These are phyloP conservation scores for Fusarium neocosmosporiellum DNA, from an alignment of 2,329 filamentous ascomycete genomes.

Conservation along the genomic window DNA sequence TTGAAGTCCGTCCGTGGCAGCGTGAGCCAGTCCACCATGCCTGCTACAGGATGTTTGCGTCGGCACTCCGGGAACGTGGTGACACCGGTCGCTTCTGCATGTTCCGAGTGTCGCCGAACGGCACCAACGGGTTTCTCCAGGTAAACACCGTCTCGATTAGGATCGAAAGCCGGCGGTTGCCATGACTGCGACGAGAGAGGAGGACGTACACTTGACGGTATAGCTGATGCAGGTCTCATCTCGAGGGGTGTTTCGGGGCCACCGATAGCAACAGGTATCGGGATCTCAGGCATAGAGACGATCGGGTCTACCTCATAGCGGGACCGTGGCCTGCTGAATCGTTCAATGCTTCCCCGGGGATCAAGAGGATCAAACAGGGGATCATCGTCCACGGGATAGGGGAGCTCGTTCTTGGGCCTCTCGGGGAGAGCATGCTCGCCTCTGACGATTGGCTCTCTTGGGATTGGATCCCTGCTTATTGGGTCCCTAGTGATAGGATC, in stretches of 20 bases:
- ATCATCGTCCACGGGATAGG: constrained; percentile 55
- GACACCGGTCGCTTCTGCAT: constrained; percentile 42
- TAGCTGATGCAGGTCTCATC: constrained; percentile 33
- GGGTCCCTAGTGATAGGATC: constrained; percentile 37
- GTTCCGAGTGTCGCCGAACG: constrained; percentile 66
- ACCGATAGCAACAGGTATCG: constrained; percentile 34
- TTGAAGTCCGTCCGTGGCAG: constrained; percentile 78
- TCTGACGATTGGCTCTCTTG: constrained; percentile 1
- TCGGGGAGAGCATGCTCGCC: constrained; percentile 35
- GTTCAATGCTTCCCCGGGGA: constrained; percentile 28
- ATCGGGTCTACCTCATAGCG: constrained; percentile 32
- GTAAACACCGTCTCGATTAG: constrained; percentile 47
- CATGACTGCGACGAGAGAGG: constrained; percentile 50
- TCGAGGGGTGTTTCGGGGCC: constrained; percentile 40
- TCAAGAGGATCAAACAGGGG: constrained; percentile 39
- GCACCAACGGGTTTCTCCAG: constrained; percentile 57
- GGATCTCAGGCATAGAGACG: constrained; percentile 42
- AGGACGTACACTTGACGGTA: constrained; percentile 37
- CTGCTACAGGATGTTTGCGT: constrained; percentile 69
- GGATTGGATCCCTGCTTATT: not conserved
- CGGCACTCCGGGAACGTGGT: constrained; percentile 75
- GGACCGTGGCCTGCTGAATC: constrained; percentile 31
- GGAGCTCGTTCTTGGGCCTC: constrained; percentile 43
- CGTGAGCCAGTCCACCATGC: constrained; percentile 83
- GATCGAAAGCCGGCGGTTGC: constrained; percentile 60